Conservation (phyloP, 108 stramenopile species). For the Discostella pseudostelligera region DNA sequence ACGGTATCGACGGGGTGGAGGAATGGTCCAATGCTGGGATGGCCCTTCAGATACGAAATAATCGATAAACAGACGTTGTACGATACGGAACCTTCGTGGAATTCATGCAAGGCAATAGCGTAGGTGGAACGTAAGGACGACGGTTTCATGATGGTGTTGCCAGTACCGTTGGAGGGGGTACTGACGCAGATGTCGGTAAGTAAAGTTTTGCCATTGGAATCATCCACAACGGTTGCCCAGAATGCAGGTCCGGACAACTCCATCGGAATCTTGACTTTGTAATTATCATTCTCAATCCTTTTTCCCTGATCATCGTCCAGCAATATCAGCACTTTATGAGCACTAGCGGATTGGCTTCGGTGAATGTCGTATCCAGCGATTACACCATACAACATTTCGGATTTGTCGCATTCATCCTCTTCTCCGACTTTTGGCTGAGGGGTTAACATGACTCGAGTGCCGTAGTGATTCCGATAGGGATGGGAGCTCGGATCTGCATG, state of each 20-base stretch:
- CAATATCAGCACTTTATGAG: slow-evolving; percentile 26
- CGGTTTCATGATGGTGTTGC: slow-evolving; percentile 3
- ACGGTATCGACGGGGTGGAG: slow-evolving; percentile 75
- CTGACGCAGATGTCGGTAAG: slow-evolving; percentile 35
- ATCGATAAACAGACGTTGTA: slow-evolving; percentile 62
- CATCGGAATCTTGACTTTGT: slow-evolving; percentile 31
- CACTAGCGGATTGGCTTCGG: slow-evolving; percentile 1
- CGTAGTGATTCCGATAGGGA: slow-evolving; percentile 48
- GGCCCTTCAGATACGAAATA: slow-evolving; percentile 52
- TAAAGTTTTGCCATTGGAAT: slow-evolving; percentile 24
- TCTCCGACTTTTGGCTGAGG: slow-evolving; percentile 15
- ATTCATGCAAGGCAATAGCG: slow-evolving; percentile 71
- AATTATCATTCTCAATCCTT: background rate
- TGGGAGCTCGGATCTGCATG: slow-evolving; percentile 2
- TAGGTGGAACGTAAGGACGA: slow-evolving; percentile 31
- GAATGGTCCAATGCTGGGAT: slow-evolving; percentile 65
- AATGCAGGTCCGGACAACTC: slow-evolving; percentile 49
- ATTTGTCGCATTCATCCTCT: slow-evolving; percentile 7
- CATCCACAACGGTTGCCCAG: slow-evolving; percentile 64
- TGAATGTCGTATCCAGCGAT: slow-evolving; percentile 37
- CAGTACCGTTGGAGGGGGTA: background rate
- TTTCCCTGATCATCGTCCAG: slow-evolving; percentile 4
- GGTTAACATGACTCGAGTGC: slow-evolving; percentile 28
- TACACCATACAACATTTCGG: slow-evolving; percentile 32
- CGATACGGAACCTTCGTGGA: slow-evolving; percentile 58